Conservation (phyloP, 139 green algal genomes). For the Chlamydomonas sp. region DNA sequence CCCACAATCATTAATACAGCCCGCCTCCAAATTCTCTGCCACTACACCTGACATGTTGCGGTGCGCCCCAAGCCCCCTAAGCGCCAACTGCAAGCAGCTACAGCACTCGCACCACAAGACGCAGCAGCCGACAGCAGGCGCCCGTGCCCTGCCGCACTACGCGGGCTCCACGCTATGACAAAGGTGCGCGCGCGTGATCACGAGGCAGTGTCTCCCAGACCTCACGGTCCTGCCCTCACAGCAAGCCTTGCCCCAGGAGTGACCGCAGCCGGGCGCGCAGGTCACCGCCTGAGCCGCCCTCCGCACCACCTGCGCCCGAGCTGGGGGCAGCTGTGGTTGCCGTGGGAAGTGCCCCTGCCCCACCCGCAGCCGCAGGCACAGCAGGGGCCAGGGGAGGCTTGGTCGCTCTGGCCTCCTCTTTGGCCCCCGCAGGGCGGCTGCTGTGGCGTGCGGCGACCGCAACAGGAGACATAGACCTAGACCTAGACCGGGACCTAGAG, state of each 20-base stretch:
- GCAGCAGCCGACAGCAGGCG: too few species aligned
- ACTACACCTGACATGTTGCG: too few species aligned
- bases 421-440: neutral
- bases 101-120: too few species aligned
- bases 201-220: too few species aligned
- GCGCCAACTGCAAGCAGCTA: too few species aligned
- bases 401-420: neutral
- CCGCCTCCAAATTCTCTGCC: too few species aligned
- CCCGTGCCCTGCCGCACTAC: too few species aligned
- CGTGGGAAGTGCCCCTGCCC: neutral
- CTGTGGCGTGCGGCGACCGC: neutral
- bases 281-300: neutral
- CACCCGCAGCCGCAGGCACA: neutral
- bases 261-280: conserved; percentile 16
- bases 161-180: too few species aligned
- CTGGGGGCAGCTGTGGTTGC: neutral
- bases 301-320: too few species aligned
- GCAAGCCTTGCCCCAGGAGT: neutral
- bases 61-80: too few species aligned
- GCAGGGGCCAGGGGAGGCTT: neutral
- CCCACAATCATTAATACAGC: too few species aligned
- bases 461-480: neutral
- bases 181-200: too few species aligned
- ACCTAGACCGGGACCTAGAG: conserved; percentile 3
- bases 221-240: neutral